phyloP scores from a whole-genome alignment of 192 early-diverging fungal species.

The Nowakowskiella sp. region DNA sequence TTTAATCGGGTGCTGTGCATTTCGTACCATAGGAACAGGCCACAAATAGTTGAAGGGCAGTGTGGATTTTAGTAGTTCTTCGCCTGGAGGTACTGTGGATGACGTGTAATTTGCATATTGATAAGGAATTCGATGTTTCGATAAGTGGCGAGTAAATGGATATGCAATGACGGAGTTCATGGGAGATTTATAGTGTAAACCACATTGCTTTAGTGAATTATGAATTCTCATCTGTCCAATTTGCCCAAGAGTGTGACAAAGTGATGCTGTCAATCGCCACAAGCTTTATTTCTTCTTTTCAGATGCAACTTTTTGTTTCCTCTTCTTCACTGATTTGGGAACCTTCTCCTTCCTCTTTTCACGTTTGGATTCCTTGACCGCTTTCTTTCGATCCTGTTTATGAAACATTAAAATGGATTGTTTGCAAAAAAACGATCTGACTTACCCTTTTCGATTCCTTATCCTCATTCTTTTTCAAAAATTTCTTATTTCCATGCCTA shows the following conservation, averaged over 20 bases:
- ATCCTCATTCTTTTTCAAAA: conserved; percentile 71
- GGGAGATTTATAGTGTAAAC: neutral
- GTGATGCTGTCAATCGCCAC: too few species aligned
- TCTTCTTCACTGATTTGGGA: conserved; percentile 94
- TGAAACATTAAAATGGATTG: neutral
- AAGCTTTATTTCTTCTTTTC: conserved; percentile 44
- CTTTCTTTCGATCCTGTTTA: conserved; percentile 64
- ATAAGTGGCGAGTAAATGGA: too few species aligned
- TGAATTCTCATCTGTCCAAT: neutral
- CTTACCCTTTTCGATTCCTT: conserved; percentile 75
- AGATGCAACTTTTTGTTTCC: conserved; percentile 67
- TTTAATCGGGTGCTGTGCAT: too few species aligned
- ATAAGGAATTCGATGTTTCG: too few species aligned
- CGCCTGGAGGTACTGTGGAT: too few species aligned
- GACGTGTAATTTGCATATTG: too few species aligned
- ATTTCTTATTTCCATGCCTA: conserved; percentile 29
- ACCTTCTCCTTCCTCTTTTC: conserved; percentile 91
- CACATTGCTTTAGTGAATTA: neutral
- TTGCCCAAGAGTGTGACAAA: neutral
- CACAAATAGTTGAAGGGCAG: too few species aligned
- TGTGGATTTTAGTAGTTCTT: too few species aligned
- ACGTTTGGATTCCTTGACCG: conserved; percentile 80
- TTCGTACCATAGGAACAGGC: too few species aligned
- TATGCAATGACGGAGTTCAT: too few species aligned
- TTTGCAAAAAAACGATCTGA: conserved; percentile 8